phyloP scores from a whole-genome alignment of 257 asterid species.

The Capsicum baccatum region DNA sequence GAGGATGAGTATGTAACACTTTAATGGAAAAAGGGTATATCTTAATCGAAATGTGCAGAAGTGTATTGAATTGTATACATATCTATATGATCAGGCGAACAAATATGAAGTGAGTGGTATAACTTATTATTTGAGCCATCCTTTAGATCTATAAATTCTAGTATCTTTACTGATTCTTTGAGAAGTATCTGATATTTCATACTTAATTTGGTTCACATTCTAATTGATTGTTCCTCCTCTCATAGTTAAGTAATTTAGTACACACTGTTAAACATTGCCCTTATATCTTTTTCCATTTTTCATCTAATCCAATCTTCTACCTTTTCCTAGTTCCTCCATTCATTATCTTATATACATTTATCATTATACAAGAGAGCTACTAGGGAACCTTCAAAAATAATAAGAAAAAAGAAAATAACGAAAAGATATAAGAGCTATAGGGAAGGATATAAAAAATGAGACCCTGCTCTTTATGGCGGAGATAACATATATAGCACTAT shows the following conservation, averaged over 20 bases:
- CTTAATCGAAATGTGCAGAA: not conserved
- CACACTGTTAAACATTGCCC: slow-evolving; percentile 2
- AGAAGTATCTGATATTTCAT: not conserved
- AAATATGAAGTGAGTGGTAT: not conserved
- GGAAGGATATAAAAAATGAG: not conserved
- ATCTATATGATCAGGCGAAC: slow-evolving; percentile 1
- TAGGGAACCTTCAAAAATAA: not conserved
- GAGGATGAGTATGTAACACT: not conserved
- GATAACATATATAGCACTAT: not conserved
- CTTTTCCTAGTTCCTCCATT: not conserved
- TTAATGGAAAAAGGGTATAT: not conserved
- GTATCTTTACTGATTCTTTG: not conserved
- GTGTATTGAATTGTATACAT: not conserved
- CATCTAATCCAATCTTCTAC: slow-evolving; percentile 5
- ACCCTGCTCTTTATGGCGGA: not conserved
- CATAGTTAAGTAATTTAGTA: not conserved
- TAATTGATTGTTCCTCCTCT: not conserved
- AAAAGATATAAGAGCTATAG: not conserved
- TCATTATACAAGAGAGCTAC: not conserved
- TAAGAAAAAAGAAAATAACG: not conserved
- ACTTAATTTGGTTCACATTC: not conserved
- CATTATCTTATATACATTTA: not conserved
- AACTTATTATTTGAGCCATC: not conserved
- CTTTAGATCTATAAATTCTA: not conserved
- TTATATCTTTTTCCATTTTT: not conserved